Percentiles rank a stretch among this genome's conserved stretches.
These are phyloP conservation scores for Kurtzmaniella quercitrusa DNA, from an alignment of 1,139 yeast genomes.

Conservation along the genomic window DNA sequence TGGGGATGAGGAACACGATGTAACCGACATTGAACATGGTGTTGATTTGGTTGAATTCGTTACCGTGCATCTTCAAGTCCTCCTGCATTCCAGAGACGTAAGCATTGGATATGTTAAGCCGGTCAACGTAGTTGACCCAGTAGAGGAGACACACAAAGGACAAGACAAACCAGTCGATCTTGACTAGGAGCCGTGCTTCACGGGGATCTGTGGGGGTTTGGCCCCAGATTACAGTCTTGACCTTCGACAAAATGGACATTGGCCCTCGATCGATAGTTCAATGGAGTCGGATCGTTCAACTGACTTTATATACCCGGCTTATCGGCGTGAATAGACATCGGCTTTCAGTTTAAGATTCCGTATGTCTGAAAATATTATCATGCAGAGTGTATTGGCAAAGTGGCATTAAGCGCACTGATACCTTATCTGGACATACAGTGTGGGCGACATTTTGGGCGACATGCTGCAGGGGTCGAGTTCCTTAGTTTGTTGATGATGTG, in stretches of 20 bases:
- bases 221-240: conserved; percentile 29
- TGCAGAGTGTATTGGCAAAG: not conserved
- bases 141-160: conserved; percentile 52
- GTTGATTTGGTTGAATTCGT: conserved; percentile 44
- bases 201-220: conserved; percentile 32
- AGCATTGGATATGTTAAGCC: conserved; percentile 49
- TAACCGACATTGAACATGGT: conserved; percentile 61
- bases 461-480: not conserved
- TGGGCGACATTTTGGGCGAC: not conserved
- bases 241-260: conserved; percentile 1
- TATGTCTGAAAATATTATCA: not conserved
- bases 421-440: too few species aligned
- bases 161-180: conserved; percentile 53
- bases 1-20: conserved; percentile 54
- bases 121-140: conserved; percentile 47
- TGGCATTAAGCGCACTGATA: not conserved
- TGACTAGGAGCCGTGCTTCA: conserved; percentile 39
- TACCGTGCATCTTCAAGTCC: conserved; percentile 46
- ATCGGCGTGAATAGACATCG: not conserved
- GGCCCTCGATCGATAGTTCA: too few species aligned
- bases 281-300: not conserved
- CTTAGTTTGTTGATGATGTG: too few species aligned
- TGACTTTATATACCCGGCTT: not conserved
- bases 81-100: conserved; percentile 61
- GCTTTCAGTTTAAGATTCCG: not conserved